Evolutionary conservation across 139 green algal genomes (phyloP).

Genomic region (Coelastrella sp.): DNA sequence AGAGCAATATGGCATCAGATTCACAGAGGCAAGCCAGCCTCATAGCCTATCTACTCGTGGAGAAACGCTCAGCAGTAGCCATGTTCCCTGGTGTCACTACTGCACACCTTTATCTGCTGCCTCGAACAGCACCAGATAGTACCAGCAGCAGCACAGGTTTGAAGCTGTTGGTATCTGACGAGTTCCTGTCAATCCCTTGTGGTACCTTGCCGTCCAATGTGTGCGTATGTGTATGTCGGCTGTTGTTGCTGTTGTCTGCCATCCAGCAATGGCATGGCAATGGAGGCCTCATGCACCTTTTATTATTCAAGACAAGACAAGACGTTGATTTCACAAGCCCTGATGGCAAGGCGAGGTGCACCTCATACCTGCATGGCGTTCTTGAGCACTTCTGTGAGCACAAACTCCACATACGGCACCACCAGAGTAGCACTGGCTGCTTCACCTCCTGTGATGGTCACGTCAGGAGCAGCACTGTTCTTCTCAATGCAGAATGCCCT

Average conservation of each 20-base stretch:
- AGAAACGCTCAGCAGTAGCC: neutral
- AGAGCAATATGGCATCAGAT: neutral
- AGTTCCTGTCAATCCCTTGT: no score
- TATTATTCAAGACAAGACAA: no score
- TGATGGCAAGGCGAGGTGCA: neutral
- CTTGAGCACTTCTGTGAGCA: slow-evolving; percentile 55
- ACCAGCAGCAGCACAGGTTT: no score
- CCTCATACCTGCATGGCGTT: slow-evolving; percentile 48
- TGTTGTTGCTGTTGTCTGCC: no score
- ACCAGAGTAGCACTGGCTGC: slow-evolving; percentile 17
- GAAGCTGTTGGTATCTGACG: no score
- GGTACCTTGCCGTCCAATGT: no score
- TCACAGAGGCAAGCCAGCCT: neutral
- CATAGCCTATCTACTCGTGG: neutral
- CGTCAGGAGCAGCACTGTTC: slow-evolving; percentile 55
- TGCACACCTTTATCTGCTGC: no score
- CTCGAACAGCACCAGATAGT: no score
- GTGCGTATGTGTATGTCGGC: no score
- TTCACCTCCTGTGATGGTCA: slow-evolving; percentile 29
- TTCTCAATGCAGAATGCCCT: slow-evolving; percentile 62
- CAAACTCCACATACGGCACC: slow-evolving; percentile 48
- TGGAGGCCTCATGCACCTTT: no score
- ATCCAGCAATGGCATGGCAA: no score
- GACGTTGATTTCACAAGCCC: neutral
- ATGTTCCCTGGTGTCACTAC: no score